Conservation (phyloP, 148 eudicot species). For the Spergularia bocconei region DNA sequence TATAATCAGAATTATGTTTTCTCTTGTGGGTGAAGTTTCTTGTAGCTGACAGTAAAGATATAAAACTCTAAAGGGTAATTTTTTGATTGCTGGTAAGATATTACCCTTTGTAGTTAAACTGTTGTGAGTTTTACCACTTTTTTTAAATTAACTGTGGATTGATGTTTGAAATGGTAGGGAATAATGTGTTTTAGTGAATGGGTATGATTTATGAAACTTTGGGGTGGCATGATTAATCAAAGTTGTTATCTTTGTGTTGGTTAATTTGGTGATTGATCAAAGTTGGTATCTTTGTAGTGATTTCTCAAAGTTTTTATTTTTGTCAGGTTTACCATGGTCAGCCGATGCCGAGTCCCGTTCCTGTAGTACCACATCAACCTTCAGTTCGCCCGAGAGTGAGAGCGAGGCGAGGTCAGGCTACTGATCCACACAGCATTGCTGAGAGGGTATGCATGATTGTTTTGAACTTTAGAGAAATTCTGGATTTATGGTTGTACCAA, state of each 20-base stretch:
- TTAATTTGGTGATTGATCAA: background rate
- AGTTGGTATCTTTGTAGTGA: constrained; percentile 9
- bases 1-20: background rate
- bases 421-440: constrained; percentile 85
- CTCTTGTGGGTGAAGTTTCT: background rate
- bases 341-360: constrained; percentile 51
- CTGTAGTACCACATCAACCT: constrained; percentile 56
- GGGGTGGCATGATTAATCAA: constrained; percentile 13
- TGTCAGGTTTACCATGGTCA: constrained; percentile 60
- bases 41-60: background rate
- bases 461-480: background rate
- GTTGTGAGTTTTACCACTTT: background rate
- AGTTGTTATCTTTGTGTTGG: background rate
- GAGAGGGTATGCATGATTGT: constrained; percentile 47
- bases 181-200: background rate
- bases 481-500: background rate
- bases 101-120: background rate
- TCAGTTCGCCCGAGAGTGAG: constrained; percentile 62
- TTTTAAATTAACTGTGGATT: background rate
- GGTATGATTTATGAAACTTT: background rate
- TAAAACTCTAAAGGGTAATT: background rate
- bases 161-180: background rate
- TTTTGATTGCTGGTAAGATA: background rate
- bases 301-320: background rate
- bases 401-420: constrained; percentile 80